Base-by-base conservation (phyloP, 2,329 filamentous ascomycete species). In the Aspergillus ustus region DNA sequence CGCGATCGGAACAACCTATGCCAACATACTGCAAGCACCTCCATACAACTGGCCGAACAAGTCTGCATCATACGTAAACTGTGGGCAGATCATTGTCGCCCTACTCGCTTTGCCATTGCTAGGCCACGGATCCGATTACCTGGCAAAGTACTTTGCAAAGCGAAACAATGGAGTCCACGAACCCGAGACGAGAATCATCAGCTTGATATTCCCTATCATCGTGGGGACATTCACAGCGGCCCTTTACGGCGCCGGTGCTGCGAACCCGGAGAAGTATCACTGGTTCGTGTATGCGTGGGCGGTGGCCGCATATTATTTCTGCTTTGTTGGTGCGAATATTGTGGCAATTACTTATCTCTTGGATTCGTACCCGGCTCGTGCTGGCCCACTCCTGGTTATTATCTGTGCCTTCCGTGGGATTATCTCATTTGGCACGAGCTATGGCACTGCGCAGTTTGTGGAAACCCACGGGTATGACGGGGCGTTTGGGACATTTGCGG, bases 401-500 rank as follows among this genome's bases (percentile, higher is more conserved):
- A 78, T 83, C 31, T 82, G 79, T 53, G 79, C 81, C 4, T 74
- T 81, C 63, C 72, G 80, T 2, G 80, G 80, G 0, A 76, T 83
- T 46, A 77, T 83, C 8, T 78, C 75, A 1, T 83, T 83, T 55
- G 80, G 80, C 6, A 68, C 64, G 1, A 78, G 74, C 55, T 80
- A 79, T 64, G 77, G 78, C 11, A 76, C 75, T 17, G 70, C 65
- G 3, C 60, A 64, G 1, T 72, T 73, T 43, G 61, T 72, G 11
- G 62, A 59, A 2, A 59, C 25, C 1, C 52, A 67, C 22, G 75
- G 75, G 0, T 77, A 76, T 29, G 75, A 76, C 62, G 73, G 73
- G 2, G 67, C 73, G 0, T 77, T 77, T 57, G 66, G 66, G 4
- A 69, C 69, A 0, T 77, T 74, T 50, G 75, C 72, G 2, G 71